Base-by-base conservation (phyloP, 192 early-diverging fungal genomes). In the Coemansia sp. region DNA sequence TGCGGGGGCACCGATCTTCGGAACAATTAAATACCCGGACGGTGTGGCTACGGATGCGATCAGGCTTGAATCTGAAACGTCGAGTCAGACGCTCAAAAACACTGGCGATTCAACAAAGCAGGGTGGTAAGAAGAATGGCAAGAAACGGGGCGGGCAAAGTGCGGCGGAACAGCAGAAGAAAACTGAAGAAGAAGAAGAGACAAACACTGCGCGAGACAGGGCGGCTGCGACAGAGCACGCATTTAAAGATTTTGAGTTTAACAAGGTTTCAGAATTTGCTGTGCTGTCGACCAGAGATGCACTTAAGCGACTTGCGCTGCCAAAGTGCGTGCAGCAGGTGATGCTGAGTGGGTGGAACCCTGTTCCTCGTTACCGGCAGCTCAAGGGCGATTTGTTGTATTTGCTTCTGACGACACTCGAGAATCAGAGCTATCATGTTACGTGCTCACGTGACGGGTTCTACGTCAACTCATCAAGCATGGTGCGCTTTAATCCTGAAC, bases 281-380 rank as follows among this genome's bases (percentile, higher is more conserved):
- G 84, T 51, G 66, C 85, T 56, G 82, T 92, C 65, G 64, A 88
- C 54, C 84, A 87, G 27, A 10, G 63, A 75, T 31, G 82, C 74
- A 27, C 80, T 87, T 58, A 75, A 86, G 63, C 63, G 80, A 54
- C 69, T 80, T 36, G 74, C 73, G 6, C 65, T 80, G 25, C 88
- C 89, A 6, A 78, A 88, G 68, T 91, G 90, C 57, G 60, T 92
- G 59, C 89, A 89, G 61, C 87, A 86, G 57, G 72, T 98, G 59
- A 72, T 86, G 17, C 68, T 95, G 23, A 97, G 95, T 59, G 87
- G 88, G 25, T 98, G 96, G 95, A 99, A 98, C 75, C 95, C 95
- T 23, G 91, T 93, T 14, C 89, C 94, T 6, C 86, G 87, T 32
- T 73, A 88, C 57, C 87, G 89, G 31, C 86, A 88, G 56, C 79